A percentile compares a stretch with the other conserved stretches of the same genome.
Evolutionary conservation across 441 rosid species (phyloP).

Genomic region (Iberis amara): DNA sequence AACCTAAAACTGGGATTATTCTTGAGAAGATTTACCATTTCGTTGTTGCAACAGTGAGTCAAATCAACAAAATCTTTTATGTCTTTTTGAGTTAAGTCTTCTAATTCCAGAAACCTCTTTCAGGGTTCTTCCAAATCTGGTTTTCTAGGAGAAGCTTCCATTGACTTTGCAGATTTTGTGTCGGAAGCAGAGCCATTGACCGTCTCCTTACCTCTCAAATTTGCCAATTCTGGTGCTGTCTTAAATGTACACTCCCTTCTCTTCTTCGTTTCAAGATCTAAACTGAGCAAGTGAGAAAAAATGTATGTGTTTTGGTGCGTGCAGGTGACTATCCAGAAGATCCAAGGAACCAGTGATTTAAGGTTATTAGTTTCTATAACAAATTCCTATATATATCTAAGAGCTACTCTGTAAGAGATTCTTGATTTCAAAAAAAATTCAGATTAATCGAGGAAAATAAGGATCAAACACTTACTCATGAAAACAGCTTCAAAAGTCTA

Average conservation of each 20-base stretch:
- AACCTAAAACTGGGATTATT: conserved; percentile 50
- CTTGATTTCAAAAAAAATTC: conserved; percentile 23
- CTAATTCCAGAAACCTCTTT: conserved; percentile 3
- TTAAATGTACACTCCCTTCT: conserved; percentile 43
- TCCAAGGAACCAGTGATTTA: conserved; percentile 52
- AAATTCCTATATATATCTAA: not conserved
- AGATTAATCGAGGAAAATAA: conserved; percentile 55
- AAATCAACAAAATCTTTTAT: conserved; percentile 5
- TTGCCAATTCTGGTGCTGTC: conserved; percentile 71
- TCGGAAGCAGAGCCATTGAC: conserved; percentile 50
- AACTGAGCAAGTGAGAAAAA: not conserved
- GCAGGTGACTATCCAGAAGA: conserved; percentile 76
- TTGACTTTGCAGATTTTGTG: conserved; percentile 70
- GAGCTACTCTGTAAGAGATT: conserved; percentile 4
- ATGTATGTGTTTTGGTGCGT: conserved; percentile 29
- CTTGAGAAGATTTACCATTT: conserved; percentile 71
- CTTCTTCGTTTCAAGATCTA: conserved; percentile 4
- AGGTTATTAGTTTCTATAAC: conserved; percentile 37
- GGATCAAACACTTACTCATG: conserved; percentile 37
- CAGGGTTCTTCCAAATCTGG: conserved; percentile 79
- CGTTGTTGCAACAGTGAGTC: conserved; percentile 53
- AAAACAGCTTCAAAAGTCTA: conserved; percentile 45
- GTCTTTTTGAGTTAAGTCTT: no score
- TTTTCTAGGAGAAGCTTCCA: conserved; percentile 73
- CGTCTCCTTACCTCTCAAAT: conserved; percentile 62